Base-by-base conservation (phyloP, 2,329 filamentous ascomycete genomes). In the Clarireedia monteithiana region DNA sequence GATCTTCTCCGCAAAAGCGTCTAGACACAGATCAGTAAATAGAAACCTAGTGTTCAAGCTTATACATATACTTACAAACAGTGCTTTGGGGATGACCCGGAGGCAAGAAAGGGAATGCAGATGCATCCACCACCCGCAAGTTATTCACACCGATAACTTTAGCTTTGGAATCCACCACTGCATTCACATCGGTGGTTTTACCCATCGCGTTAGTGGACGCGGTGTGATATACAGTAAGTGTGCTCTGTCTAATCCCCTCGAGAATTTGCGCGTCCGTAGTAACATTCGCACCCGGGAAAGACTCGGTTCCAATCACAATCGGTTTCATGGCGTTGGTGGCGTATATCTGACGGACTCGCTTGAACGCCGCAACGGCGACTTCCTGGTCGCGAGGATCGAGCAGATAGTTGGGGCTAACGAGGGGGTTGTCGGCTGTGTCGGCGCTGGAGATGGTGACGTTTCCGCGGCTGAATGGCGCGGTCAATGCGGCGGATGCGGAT, bases 151-250 rank as follows among this genome's bases (percentile, higher is more conserved):
- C 62, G 53, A 59, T 57, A 4, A 64, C 63, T 23, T 47, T 59
- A 4, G 55, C 55, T 27, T 60, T 48, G 1, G 58, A 50, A 53
- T 64, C 63, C 23, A 64, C 59, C 27, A 64, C 63, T 2, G 62
- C 60, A 24, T 74, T 71, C 6, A 34, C 9, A 15, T 76, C 74
- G 2, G 63, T 72, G 0, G 55, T 14, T 54, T 67, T 72, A 0
- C 80, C 81, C 80, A 85, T 84, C n/a, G 34, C 10, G 9, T 73
- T 73, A 0, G 81, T 84, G 0, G 79, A 77, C 0, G 71, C 77
- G 73, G 75, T 81, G 65, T 78, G 80, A 75, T 73, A 82, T 38
- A 59, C 46, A 2, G 45, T 30, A 2, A 14, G 45, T 10, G 71
- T 3, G 70, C 68, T n/a, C 60, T 57, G 10, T 63, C 63, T 5